These are phyloP conservation scores for Trichosporon coremiiforme DNA, from an alignment of 1,284 basidiomycete genomes.

Conservation along the genomic window DNA sequence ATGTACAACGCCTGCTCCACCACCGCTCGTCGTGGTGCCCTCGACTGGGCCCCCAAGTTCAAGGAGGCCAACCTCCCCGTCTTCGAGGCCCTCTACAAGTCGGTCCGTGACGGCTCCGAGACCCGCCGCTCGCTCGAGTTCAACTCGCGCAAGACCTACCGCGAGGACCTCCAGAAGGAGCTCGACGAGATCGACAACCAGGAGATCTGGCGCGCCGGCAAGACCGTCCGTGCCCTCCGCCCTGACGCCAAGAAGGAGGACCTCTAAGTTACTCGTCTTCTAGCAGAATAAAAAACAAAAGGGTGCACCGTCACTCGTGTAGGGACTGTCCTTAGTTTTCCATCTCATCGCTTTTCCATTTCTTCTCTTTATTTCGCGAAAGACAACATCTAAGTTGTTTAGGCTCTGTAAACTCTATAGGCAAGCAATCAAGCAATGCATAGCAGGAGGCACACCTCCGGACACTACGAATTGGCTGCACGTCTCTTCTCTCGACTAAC, in stretches of 20 bases:
- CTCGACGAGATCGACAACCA: conserved; percentile 82
- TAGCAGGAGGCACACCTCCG: conserved; percentile 13
- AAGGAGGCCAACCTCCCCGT: conserved; percentile 85
- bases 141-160: conserved; percentile 90
- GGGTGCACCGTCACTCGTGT: background rate
- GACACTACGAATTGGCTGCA: conserved; percentile 5
- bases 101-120: conserved; percentile 92
- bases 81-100: conserved; percentile 91
- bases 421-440: conserved; percentile 14
- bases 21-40: conserved; percentile 95
- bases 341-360: background rate
- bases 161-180: conserved; percentile 90
- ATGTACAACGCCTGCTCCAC: conserved; percentile 99
- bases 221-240: conserved; percentile 59
- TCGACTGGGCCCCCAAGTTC: conserved; percentile 99
- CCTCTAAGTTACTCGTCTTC: conserved; percentile 37
- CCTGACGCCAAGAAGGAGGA: conserved; percentile 54
- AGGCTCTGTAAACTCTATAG: conserved; percentile 17
- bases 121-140: conserved; percentile 96
- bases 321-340: conserved; percentile 4
- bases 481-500: background rate
- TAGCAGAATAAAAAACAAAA: conserved; percentile 5
- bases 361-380: background rate
- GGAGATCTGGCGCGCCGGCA: conserved; percentile 96
- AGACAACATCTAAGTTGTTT: conserved; percentile 13